phyloP scores from a whole-genome alignment of 352 stramenopile species.

The Achlya hypogyna region DNA sequence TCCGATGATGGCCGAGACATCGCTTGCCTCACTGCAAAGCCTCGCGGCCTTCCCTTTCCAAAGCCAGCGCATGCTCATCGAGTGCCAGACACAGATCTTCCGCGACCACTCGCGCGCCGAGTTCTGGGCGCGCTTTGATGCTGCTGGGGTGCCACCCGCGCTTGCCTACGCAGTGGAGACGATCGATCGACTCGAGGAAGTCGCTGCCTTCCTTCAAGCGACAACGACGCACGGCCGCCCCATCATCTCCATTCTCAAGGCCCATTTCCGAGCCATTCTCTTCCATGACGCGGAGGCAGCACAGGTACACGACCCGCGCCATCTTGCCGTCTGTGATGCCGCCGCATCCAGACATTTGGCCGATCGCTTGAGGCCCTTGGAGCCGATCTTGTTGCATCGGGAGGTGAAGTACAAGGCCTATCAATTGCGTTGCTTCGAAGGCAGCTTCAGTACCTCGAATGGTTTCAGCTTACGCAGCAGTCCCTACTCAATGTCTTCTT shows the following conservation, averaged over 20 bases:
- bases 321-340: not conserved
- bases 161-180: constrained; percentile 9
- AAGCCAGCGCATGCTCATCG: constrained; percentile 16
- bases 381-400: not conserved
- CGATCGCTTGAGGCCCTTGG: constrained; percentile 3
- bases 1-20: not conserved
- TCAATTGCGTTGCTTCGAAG: not conserved
- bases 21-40: not conserved
- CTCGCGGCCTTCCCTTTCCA: constrained; percentile 15
- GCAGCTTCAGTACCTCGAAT: constrained; percentile 18
- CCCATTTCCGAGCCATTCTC: constrained; percentile 17
- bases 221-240: not conserved
- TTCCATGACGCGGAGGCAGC: constrained; percentile 12
- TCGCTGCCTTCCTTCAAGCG: not conserved
- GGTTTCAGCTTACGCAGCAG: constrained; percentile 12
- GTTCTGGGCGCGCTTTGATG: not conserved
- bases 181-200: constrained; percentile 8
- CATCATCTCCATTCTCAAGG: constrained; percentile 14
- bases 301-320: not conserved
- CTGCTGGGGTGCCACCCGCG: not conserved
- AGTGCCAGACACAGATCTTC: constrained; percentile 15
- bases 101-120: constrained; percentile 8
- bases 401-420: not conserved
- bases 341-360: constrained; percentile 5
- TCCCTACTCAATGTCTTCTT: constrained; percentile 15